Base-by-base conservation (phyloP, 164 flowering plant genomes). In the Cinnamomum chago region DNA sequence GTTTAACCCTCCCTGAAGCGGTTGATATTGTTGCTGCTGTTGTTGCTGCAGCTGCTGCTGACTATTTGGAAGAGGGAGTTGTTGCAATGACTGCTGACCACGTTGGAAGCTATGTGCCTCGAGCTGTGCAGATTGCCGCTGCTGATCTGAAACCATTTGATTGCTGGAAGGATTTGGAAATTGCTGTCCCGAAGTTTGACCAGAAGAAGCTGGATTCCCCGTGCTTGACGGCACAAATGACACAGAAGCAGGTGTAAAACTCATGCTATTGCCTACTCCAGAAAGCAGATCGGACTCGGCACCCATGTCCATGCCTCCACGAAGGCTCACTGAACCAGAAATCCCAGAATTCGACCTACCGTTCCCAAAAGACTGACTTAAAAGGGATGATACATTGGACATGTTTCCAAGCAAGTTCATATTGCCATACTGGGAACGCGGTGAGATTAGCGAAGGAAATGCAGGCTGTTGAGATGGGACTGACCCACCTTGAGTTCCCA, bases 261-360 rank as follows among this genome's bases (percentile, higher is more conserved):
- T 86, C 93, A 92, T 80, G 50, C 91, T 93, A 81, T 85, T 90
- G 50, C 89, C 93, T 30, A 88, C 86, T 73, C 70, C 65, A 6
- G 98, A 86, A 70, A 90, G 91, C 12, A 96, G 93, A 82, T 91
- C 97, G 12, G 93, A 77, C 81, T 93, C 97, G 4, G 93, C 89
- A 50, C 94, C 97, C 27, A 81, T 76, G 71, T 88, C 93, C 35
- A 89, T 71, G 10, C 70, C 68, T 58, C 90, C 92, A 25, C 88
- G 93, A 65, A 82, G 83, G 75, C 78, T 87, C 18, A 87, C 90
- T 5, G 89, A 83, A 51, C 85, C 90, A 71, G 91, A 79, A 76
- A 88, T 83, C 68, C 86, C 90, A 13, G 90, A 65, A 75, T 74
- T 89, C 2, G 89, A 80, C 75, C 81, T 90, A 33, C 94, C 94